Conservation (phyloP, 352 stramenopile species). For the Pythium diclinum region DNA sequence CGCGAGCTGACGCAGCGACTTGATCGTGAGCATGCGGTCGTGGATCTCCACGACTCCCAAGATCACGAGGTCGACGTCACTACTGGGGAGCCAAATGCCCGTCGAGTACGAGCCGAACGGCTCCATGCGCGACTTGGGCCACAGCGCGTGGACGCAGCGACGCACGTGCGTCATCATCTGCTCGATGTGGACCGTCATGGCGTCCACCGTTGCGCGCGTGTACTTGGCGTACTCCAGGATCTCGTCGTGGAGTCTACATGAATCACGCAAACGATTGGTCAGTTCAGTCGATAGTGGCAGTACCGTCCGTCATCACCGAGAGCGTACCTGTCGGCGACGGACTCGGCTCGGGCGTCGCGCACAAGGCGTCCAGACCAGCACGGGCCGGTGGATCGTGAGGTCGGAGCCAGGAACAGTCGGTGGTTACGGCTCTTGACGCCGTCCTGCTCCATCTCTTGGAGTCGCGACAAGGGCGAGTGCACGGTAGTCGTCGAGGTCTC, state of each 20-base stretch:
- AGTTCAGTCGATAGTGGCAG: not conserved
- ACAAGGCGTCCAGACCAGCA: slow-evolving; percentile 17
- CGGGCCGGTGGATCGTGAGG: slow-evolving; percentile 9
- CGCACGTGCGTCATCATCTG: slow-evolving; percentile 79
- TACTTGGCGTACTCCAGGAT: slow-evolving; percentile 78
- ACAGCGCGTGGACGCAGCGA: slow-evolving; percentile 60
- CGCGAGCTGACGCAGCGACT: slow-evolving; percentile 56
- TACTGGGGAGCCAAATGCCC: slow-evolving; percentile 84
- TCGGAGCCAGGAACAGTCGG: slow-evolving; percentile 54
- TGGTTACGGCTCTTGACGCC: slow-evolving; percentile 73
- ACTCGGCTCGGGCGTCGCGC: slow-evolving; percentile 11
- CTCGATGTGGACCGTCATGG: slow-evolving; percentile 81
- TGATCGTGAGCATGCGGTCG: slow-evolving; percentile 50
- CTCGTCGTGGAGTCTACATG: slow-evolving; percentile 62
- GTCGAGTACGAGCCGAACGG: slow-evolving; percentile 86
- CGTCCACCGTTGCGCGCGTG: slow-evolving; percentile 62
- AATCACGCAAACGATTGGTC: not conserved
- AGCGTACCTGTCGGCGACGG: slow-evolving; percentile 20
- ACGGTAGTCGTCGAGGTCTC: not conserved
- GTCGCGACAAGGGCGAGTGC: slow-evolving; percentile 3
- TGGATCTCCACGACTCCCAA: slow-evolving; percentile 63
- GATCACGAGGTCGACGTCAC: slow-evolving; percentile 84
- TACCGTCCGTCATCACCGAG: not conserved
- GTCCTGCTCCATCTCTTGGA: slow-evolving; percentile 39
- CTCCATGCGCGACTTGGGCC: slow-evolving; percentile 72